Conservation (phyloP, 1,284 basidiomycete genomes). For the Trichosporon asahii region DNA sequence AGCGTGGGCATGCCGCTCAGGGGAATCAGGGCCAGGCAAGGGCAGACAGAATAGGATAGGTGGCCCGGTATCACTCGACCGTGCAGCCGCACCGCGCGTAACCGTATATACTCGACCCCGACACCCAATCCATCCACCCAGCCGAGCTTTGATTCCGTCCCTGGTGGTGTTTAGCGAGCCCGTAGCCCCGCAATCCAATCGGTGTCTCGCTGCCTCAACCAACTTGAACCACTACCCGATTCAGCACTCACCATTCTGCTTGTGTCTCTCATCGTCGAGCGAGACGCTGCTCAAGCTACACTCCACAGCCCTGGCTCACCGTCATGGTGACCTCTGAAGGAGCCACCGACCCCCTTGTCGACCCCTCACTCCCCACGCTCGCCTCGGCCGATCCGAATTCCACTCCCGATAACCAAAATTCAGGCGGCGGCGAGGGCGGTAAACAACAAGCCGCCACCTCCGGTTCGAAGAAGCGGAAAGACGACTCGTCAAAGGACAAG, state of each 20-base stretch:
- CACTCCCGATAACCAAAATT: background rate
- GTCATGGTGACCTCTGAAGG: constrained; percentile 7
- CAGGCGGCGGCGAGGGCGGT: background rate
- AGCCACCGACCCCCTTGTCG: background rate
- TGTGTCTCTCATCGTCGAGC: background rate
- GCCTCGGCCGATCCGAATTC: background rate
- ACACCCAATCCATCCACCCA: background rate
- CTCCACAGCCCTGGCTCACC: background rate
- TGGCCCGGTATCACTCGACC: constrained; percentile 7
- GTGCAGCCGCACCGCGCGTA: background rate
- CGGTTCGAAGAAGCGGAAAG: constrained; percentile 11
- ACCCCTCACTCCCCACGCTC: background rate
- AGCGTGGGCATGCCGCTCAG: background rate
- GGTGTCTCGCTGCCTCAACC: background rate
- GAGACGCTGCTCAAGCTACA: background rate
- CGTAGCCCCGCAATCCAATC: constrained; percentile 4
- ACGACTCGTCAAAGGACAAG: constrained; percentile 11
- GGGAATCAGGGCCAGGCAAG: background rate
- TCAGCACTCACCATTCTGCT: background rate
- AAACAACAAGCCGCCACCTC: background rate
- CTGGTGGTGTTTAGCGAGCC: constrained; percentile 5
- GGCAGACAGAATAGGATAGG: too few relatives aligned
- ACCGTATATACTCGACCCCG: background rate
- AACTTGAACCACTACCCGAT: background rate
- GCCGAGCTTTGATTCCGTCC: constrained; percentile 10